Evolutionary conservation across 2,329 filamentous ascomycete genomes (phyloP).

Genomic region (Aspergillus ochraceoroseus): DNA sequence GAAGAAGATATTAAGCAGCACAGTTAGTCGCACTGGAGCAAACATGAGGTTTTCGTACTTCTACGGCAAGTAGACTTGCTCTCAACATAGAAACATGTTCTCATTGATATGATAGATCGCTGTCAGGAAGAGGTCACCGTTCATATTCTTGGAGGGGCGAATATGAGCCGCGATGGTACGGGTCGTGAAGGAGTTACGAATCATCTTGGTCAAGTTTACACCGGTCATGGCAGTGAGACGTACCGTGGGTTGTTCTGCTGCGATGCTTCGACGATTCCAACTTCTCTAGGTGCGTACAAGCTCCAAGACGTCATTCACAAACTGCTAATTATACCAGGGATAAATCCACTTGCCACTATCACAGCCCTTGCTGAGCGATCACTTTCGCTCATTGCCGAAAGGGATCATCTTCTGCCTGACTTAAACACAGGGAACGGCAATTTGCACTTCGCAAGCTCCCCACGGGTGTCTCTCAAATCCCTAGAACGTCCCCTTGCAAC

Average conservation of each 20-base stretch:
- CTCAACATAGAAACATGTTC: background rate
- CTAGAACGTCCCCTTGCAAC: no score
- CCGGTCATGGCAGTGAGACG: constrained; percentile 48
- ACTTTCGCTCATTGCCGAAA: constrained; percentile 49
- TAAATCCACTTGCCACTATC: constrained; percentile 66
- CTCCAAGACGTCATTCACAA: no score
- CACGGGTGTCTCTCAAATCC: background rate
- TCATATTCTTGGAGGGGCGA: constrained; percentile 62
- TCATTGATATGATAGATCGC: constrained; percentile 8
- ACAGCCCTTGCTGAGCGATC: constrained; percentile 63
- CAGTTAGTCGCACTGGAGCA: constrained; percentile 6
- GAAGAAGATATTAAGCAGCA: constrained; percentile 18
- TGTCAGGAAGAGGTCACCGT: constrained; percentile 46
- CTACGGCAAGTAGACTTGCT: background rate
- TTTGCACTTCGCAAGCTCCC: background rate
- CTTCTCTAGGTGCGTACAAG: constrained; percentile 48
- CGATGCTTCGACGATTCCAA: constrained; percentile 59
- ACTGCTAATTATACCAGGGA: no score
- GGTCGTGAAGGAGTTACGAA: constrained; percentile 56
- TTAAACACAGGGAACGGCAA: constrained; percentile 15
- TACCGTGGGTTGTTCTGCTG: constrained; percentile 58
- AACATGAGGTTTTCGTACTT: constrained; percentile 42
- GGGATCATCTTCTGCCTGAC: constrained; percentile 45
- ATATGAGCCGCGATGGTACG: constrained; percentile 57
- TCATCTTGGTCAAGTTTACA: constrained; percentile 58